phyloP scores from a whole-genome alignment of 495 filamentous ascomycete species.

The Aspergillus carlsbadensis region DNA sequence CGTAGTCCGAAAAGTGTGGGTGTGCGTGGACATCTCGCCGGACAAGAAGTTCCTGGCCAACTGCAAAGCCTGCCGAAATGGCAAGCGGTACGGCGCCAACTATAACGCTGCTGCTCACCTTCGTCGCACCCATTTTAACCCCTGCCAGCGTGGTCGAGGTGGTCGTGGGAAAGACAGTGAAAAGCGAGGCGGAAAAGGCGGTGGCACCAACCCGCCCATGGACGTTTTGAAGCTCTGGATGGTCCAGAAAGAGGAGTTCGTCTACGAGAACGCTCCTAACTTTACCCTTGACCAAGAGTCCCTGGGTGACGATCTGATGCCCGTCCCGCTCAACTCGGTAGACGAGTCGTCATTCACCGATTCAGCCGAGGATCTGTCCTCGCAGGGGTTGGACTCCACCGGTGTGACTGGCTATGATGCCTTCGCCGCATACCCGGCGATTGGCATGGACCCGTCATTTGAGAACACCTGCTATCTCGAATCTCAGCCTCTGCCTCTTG shows the following conservation, averaged over 20 bases:
- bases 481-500: constrained; percentile 29
- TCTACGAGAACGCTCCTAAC: constrained; percentile 32
- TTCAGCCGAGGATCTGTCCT: constrained; percentile 14
- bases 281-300: constrained; percentile 17
- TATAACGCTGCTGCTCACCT: constrained; percentile 96
- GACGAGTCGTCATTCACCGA: constrained; percentile 18
- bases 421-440: constrained; percentile 23
- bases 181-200: constrained; percentile 79
- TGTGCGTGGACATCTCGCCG: constrained; percentile 68
- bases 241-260: constrained; percentile 59
- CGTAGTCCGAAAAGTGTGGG: constrained; percentile 70
- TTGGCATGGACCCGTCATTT: constrained; percentile 29
- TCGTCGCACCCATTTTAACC: constrained; percentile 83
- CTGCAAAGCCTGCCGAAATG: constrained; percentile 80
- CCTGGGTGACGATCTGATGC: constrained; percentile 22
- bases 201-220: constrained; percentile 82
- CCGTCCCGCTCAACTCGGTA: constrained; percentile 6
- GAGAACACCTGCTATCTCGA: constrained; percentile 38
- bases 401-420: constrained; percentile 33
- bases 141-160: constrained; percentile 53
- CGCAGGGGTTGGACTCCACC: constrained; percentile 28
- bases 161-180: constrained; percentile 56
- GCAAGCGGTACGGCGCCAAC: constrained; percentile 85
- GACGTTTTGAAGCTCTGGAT: constrained; percentile 80
- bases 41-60: constrained; percentile 66